Conservation (phyloP, 257 asterid genomes). For the Capsicum rhomboideum region DNA sequence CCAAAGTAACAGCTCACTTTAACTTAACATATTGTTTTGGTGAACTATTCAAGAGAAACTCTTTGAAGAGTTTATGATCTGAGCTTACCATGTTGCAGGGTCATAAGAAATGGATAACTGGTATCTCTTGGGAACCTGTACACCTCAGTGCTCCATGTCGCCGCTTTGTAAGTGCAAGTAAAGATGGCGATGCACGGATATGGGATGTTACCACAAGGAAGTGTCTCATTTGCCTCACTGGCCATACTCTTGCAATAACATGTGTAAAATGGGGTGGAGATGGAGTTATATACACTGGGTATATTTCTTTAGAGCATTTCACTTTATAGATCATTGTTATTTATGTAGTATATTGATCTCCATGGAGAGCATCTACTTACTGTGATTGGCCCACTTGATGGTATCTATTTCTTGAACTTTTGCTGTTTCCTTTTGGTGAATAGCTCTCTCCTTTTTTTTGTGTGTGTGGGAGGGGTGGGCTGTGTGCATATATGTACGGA, state of each 20-base stretch:
- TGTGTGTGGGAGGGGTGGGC: not conserved
- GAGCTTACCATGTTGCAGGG: slow-evolving; percentile 48
- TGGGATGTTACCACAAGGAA: slow-evolving; percentile 76
- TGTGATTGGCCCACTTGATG: not conserved
- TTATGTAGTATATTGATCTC: not conserved
- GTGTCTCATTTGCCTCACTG: slow-evolving; percentile 66
- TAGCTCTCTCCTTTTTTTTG: not conserved
- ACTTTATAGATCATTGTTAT: not conserved
- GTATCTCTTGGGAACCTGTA: slow-evolving; percentile 95
- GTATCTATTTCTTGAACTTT: not conserved
- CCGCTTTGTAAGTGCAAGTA: slow-evolving; percentile 90
- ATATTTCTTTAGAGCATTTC: slow-evolving; percentile 10
- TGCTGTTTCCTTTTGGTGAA: not conserved
- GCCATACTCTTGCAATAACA: slow-evolving; percentile 91
- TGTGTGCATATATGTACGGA: too few species aligned
- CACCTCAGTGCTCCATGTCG: slow-evolving; percentile 89
- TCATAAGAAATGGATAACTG: slow-evolving; percentile 98
- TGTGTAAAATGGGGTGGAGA: slow-evolving; percentile 99
- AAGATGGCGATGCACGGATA: slow-evolving; percentile 99
- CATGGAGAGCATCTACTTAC: not conserved
- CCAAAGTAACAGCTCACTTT: not conserved
- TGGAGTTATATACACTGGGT: slow-evolving; percentile 95
- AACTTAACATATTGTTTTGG: not conserved
- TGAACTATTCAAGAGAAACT: not conserved
- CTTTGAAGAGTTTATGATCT: not conserved